A percentile compares a stretch with the other conserved stretches of the same genome.
phyloP scores from a whole-genome alignment of 202 grass and related monocot genomes.

The Zoysia matrella region DNA sequence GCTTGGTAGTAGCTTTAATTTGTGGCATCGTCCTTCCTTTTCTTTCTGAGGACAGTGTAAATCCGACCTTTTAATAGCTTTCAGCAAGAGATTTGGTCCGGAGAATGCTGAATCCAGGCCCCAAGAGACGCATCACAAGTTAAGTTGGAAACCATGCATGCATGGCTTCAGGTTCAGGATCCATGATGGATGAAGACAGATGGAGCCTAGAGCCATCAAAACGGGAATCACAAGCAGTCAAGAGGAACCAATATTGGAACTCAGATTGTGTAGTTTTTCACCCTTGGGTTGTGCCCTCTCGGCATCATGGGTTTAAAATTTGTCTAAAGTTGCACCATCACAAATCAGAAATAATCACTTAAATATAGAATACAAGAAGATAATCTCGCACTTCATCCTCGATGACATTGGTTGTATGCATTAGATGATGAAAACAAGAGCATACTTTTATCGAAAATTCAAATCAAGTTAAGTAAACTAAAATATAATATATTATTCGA shows the following conservation, averaged over 20 bases:
- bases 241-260: too few species aligned
- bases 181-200: not conserved
- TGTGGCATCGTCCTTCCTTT: not conserved
- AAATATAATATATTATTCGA: too few species aligned
- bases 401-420: too few species aligned
- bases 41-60: not conserved
- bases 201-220: not conserved
- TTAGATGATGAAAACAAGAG: too few species aligned
- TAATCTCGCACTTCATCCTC: too few species aligned
- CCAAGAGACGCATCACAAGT: conserved; percentile 2
- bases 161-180: not conserved
- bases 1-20: not conserved
- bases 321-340: too few species aligned
- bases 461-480: too few species aligned
- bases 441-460: too few species aligned
- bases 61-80: not conserved
- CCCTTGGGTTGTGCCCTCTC: not conserved
- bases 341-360: too few species aligned
- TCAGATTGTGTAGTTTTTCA: not conserved
- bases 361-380: too few species aligned
- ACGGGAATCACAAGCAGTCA: not conserved
- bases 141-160: not conserved
- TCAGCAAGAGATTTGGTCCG: not conserved
- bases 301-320: too few species aligned
- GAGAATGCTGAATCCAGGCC: not conserved